Evolutionary conservation across 2,329 filamentous ascomycete species (phyloP).

Genomic region (Rutstroemia sp.): DNA sequence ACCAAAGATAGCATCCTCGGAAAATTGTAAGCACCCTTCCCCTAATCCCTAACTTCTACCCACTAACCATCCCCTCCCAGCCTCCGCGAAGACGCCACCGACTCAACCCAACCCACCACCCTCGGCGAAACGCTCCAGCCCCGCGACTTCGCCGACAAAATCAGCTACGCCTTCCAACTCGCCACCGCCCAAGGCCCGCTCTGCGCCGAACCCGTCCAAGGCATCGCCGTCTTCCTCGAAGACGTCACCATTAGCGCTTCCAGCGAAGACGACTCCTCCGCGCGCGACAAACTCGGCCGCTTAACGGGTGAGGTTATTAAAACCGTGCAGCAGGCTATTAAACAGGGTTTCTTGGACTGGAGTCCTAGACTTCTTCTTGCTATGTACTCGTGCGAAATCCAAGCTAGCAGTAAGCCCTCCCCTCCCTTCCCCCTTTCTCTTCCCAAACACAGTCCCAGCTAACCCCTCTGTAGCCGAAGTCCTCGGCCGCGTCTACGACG

Average conservation of each 20-base stretch:
- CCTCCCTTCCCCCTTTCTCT: too few species aligned
- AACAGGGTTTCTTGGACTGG: slow-evolving; percentile 88
- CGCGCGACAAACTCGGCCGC: slow-evolving; percentile 62
- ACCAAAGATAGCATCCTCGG: slow-evolving; percentile 66
- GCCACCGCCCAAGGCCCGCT: slow-evolving; percentile 82
- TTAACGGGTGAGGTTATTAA: slow-evolving; percentile 92
- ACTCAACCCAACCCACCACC: slow-evolving; percentile 21
- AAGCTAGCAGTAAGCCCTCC: slow-evolving; percentile 67
- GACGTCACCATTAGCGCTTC: slow-evolving; percentile 57
- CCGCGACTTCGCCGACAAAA: slow-evolving; percentile 78
- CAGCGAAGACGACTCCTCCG: slow-evolving; percentile 44
- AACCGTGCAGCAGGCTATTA: slow-evolving; percentile 75
- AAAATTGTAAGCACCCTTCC: slow-evolving; percentile 50
- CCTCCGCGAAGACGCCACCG: slow-evolving; percentile 21
- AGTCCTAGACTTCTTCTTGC: slow-evolving; percentile 88
- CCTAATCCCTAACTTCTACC: neutral
- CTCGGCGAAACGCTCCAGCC: slow-evolving; percentile 46
- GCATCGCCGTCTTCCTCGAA: slow-evolving; percentile 85
- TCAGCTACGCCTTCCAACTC: slow-evolving; percentile 89
- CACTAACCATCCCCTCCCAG: slow-evolving; percentile 17
- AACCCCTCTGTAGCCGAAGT: slow-evolving; percentile 72
- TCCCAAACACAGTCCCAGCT: too few species aligned
- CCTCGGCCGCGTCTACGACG: slow-evolving; percentile 88
- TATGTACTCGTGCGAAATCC: slow-evolving; percentile 97
- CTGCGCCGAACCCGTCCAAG: slow-evolving; percentile 89